Evolutionary conservation across 1,284 basidiomycete species (phyloP).

Genomic region (Golubevia pallescens): DNA sequence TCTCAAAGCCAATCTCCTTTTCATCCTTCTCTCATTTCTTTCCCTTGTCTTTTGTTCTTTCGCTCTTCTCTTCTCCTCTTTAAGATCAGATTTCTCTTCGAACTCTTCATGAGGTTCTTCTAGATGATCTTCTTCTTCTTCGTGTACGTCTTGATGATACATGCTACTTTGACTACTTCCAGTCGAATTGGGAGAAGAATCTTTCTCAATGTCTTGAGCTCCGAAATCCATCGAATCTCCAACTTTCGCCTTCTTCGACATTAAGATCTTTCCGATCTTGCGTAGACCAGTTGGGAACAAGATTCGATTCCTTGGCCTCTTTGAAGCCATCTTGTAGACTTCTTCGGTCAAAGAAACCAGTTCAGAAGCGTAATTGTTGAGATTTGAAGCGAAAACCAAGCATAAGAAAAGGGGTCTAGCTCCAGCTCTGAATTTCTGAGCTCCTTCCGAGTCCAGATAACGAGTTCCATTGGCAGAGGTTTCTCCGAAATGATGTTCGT

Average conservation of each 20-base stretch:
- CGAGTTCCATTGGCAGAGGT: slow-evolving; percentile 64
- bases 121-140: not conserved
- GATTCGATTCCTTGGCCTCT: slow-evolving; percentile 66
- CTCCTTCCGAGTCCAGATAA: slow-evolving; percentile 23
- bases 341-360: slow-evolving; percentile 67
- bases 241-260: not conserved
- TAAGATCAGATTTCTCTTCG: slow-evolving; percentile 3
- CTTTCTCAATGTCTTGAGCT: not conserved
- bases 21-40: not conserved
- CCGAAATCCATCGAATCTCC: not conserved
- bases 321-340: slow-evolving; percentile 66
- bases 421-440: slow-evolving; percentile 20
- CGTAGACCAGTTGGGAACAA: slow-evolving; percentile 70
- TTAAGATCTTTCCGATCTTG: slow-evolving; percentile 63
- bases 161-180: not conserved
- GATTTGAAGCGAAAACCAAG: slow-evolving; percentile 68
- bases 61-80: slow-evolving; percentile 22
- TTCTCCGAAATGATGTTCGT: slow-evolving; percentile 3
- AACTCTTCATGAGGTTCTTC: slow-evolving; percentile 4
- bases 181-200: not conserved
- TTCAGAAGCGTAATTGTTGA: slow-evolving; percentile 67
- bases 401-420: slow-evolving; percentile 67
- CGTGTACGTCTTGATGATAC: not conserved
- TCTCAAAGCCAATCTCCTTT: not conserved
- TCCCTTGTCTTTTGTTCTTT: not conserved